Base-by-base conservation (phyloP, 2,329 filamentous ascomycete species). In the Talaromyces sp. region DNA sequence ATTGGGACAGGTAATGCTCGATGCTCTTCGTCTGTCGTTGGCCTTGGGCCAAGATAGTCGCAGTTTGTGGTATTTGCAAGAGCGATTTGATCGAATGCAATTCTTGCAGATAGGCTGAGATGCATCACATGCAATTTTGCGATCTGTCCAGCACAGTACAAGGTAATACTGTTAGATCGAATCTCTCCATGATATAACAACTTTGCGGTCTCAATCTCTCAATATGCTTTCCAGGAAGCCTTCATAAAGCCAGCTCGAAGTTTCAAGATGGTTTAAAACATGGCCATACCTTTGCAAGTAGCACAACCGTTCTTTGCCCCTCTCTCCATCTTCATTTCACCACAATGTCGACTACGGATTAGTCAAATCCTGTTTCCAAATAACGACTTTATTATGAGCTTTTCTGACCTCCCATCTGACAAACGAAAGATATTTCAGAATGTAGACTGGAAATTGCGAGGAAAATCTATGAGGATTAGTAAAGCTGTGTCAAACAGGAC, bases 71-170 rank as follows among this genome's bases (percentile, higher is more conserved):
- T 50, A 39, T 41, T 47, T 37, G 50, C 61, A 62, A 54, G 45
- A 45, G 19, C 61, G 61, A 9, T 56, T 47, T 22, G 61, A 62
- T 56, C 50, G 49, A 9, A 10, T n/a, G 37, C 61, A 62, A 39
- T 62, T 62, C 15, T 54, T 49, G 27, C 61, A 62, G 31, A 47
- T 39, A 25, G 61, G 61, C 13, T 25, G 50, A 17, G 17, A 22
- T 41, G 35, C n/a, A 54, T 62, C 61, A 41, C 61, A 56, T 25
- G 61, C 35, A 56, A 62, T 62, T 43, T 62, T 62, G n/a, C 61
- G 61, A 10, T 62, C 61, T 62, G 35, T 43, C 33, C 49, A 11
- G 25, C 33, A 9, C 17, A n/a, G 17, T 5, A 1, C 15, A 31
- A 15, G 11, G 6, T n/a, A 3, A 33, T 13, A 49, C 3, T 31